Percentiles rank a stretch among this genome's conserved stretches.
phyloP scores from a whole-genome alignment of 345 rosid genomes.

The Abelmoschus esculentus region DNA sequence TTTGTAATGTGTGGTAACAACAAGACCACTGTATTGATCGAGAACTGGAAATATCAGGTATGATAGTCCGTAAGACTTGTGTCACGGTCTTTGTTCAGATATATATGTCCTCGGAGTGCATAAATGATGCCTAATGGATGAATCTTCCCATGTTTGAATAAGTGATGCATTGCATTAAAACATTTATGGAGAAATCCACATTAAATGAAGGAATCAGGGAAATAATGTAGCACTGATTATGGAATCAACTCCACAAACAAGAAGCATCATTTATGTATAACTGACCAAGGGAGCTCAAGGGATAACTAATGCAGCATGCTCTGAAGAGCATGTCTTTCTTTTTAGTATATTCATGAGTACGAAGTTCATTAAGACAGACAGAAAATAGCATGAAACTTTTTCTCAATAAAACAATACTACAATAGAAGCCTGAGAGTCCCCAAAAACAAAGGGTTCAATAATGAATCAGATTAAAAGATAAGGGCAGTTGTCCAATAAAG shows the following conservation, averaged over 20 bases:
- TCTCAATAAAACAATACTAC: background rate
- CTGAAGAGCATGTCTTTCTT: background rate
- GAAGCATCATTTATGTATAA: background rate
- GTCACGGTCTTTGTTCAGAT: background rate
- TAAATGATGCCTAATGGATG: background rate
- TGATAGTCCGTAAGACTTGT: background rate
- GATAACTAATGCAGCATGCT: background rate
- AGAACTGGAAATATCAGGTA: background rate
- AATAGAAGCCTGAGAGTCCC: background rate
- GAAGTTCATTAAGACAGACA: background rate
- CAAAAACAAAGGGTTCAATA: background rate
- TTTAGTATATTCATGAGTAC: too few relatives aligned
- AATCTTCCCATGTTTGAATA: background rate
- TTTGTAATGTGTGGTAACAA: background rate
- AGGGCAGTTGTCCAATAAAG: background rate
- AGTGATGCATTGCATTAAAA: background rate
- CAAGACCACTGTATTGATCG: background rate
- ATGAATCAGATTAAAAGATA: background rate
- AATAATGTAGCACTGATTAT: background rate
- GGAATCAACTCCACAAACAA: background rate
- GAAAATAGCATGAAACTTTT: background rate
- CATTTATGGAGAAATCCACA: background rate
- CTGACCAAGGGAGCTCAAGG: background rate
- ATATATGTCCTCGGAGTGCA: background rate
- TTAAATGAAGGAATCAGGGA: background rate